Evolutionary conservation across 2,329 filamentous ascomycete species (phyloP).

Genomic region (Trichoderma afroharzianum): DNA sequence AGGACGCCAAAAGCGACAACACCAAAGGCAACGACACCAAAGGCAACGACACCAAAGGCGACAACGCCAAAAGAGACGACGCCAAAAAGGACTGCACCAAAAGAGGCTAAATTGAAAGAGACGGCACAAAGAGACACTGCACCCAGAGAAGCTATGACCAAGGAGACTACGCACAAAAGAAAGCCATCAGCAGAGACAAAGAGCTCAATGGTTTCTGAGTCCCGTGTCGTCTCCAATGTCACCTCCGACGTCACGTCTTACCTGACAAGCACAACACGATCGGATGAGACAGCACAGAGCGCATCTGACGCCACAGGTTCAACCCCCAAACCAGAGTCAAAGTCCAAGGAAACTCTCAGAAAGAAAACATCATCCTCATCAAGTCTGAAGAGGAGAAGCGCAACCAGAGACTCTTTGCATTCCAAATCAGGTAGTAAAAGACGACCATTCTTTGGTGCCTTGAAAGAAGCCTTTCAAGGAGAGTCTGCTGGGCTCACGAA

Average conservation of each 20-base stretch:
- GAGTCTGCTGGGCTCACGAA: conserved; percentile 51
- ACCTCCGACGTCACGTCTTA: conserved; percentile 17
- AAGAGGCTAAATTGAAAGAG: background rate
- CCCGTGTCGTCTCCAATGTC: conserved; percentile 17
- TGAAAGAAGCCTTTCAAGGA: conserved; percentile 61
- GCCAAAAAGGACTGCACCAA: background rate
- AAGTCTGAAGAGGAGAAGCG: conserved; percentile 53
- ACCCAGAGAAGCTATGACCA: background rate
- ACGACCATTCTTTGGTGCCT: conserved; percentile 53
- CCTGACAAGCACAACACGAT: conserved; percentile 1
- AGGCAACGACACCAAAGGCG: background rate
- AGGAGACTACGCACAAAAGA: background rate
- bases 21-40: background rate
- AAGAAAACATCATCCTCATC: conserved; percentile 34
- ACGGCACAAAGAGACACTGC: background rate
- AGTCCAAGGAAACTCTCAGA: background rate
- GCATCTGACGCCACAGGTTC: background rate
- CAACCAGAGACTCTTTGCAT: conserved; percentile 49
- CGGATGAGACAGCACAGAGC: background rate
- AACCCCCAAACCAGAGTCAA: conserved; percentile 9
- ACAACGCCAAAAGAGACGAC: background rate
- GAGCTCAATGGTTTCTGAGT: conserved; percentile 23
- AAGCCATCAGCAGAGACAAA: conserved; percentile 26
- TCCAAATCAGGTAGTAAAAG: conserved; percentile 42
- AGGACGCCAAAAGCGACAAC: background rate